Percentiles rank a stretch among this genome's conserved stretches.
Evolutionary conservation across 192 early-diverging fungal species (phyloP).

Genomic region (Lobulomyces angularis): DNA sequence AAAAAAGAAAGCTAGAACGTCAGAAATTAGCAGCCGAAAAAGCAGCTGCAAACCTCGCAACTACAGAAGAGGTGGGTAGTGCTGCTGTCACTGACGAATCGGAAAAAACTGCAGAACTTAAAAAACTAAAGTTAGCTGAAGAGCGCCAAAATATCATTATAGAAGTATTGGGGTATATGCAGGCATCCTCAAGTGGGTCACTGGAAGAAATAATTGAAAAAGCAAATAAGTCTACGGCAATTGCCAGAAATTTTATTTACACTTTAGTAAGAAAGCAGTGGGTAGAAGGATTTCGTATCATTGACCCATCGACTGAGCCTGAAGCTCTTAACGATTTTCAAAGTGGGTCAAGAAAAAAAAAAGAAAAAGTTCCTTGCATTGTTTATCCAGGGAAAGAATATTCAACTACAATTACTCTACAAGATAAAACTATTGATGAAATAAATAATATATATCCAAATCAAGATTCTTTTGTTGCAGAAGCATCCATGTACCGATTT

Average conservation of each 20-base stretch:
- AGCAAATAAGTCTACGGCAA: conserved; percentile 18
- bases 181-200: conserved; percentile 39
- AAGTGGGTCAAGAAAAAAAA: conserved; percentile 5
- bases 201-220: conserved; percentile 34
- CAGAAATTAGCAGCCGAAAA: no score
- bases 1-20: conserved; percentile 6
- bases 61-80: conserved; percentile 1
- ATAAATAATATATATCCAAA: conserved; percentile 16
- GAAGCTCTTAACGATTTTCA: no score
- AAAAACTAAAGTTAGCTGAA: conserved; percentile 9
- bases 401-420: conserved; percentile 27
- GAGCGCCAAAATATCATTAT: conserved; percentile 32
- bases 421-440: conserved; percentile 21
- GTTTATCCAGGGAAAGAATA: conserved; percentile 35
- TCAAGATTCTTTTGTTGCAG: conserved; percentile 15
- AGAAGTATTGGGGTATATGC: conserved; percentile 43
- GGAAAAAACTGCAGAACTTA: conserved; percentile 11
- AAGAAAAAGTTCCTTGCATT: conserved; percentile 10
- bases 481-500: conserved; percentile 38
- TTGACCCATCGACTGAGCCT: conserved; percentile 8
- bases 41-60: not conserved
- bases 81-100: conserved; percentile 6
- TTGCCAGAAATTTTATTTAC: conserved; percentile 33
- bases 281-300: conserved; percentile 23
- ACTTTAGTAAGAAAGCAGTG: conserved; percentile 35